Evolutionary conservation across 2,329 filamentous ascomycete genomes (phyloP).

Genomic region (Neonectria faginata): DNA sequence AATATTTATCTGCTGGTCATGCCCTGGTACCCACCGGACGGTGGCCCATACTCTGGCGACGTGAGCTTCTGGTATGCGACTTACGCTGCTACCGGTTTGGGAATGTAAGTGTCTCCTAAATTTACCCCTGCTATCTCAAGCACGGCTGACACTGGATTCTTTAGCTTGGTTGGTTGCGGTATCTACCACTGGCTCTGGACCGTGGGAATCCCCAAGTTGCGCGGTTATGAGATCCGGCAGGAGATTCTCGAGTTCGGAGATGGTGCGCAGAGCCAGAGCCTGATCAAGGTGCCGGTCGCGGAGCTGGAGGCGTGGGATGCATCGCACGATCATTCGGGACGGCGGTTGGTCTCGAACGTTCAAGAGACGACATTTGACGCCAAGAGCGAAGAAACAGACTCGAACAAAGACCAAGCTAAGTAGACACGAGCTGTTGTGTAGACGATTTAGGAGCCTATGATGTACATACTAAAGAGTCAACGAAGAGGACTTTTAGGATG

Average conservation of each 20-base stretch:
- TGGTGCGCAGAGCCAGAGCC: slow-evolving; percentile 56
- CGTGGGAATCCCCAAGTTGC: slow-evolving; percentile 62
- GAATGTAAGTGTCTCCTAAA: slow-evolving; percentile 62
- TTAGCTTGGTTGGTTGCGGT: slow-evolving; percentile 63
- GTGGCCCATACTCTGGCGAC: slow-evolving; percentile 69
- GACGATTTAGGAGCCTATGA: not conserved
- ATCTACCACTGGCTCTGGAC: slow-evolving; percentile 72
- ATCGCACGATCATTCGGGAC: slow-evolving; percentile 64
- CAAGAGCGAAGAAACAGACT: slow-evolving; percentile 25
- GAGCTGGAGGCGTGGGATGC: slow-evolving; percentile 68
- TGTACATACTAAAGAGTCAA: too few relatives aligned
- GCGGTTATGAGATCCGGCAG: slow-evolving; percentile 67
- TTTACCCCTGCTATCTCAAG: not conserved
- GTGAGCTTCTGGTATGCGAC: slow-evolving; percentile 82
- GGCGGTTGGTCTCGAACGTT: slow-evolving; percentile 1
- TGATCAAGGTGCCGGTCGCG: slow-evolving; percentile 65
- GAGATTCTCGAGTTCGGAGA: slow-evolving; percentile 63
- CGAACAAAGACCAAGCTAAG: slow-evolving; percentile 19
- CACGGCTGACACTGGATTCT: not conserved
- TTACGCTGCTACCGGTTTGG: slow-evolving; percentile 73
- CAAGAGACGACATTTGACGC: not conserved
- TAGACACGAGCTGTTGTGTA: not conserved
- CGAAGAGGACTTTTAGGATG: too few relatives aligned
- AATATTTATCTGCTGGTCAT: slow-evolving; percentile 74
- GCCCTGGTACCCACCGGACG: slow-evolving; percentile 76